These are phyloP conservation scores for Aspergillus sp. DNA, from an alignment of 2,329 filamentous ascomycete genomes.

Conservation along the genomic window DNA sequence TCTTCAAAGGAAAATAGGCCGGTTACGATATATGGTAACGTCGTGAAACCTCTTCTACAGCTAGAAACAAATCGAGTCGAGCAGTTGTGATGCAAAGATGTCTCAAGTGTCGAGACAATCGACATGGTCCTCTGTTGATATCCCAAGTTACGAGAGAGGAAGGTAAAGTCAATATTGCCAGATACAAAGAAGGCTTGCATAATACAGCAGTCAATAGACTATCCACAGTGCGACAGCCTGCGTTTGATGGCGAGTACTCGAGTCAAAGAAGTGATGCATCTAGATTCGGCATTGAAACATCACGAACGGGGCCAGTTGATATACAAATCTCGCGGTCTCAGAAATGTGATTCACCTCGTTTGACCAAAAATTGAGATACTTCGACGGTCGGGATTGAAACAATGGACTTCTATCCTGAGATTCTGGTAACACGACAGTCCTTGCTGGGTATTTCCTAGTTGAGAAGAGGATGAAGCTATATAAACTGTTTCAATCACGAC, in stretches of 20 bases:
- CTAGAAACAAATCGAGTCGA: no score
- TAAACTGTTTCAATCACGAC: not conserved
- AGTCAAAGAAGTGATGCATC: not conserved
- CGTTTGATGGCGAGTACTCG: not conserved
- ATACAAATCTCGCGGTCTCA: not conserved
- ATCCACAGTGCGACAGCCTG: not conserved
- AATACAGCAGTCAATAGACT: not conserved
- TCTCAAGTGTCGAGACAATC: no score
- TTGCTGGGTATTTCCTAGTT: not conserved
- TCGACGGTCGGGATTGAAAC: not conserved
- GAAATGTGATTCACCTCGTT: not conserved
- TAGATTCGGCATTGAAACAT: not conserved
- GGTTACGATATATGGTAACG: no score
- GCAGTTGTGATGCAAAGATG: no score
- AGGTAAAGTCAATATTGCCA: no score
- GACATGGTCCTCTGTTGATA: no score
- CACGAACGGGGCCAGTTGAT: not conserved
- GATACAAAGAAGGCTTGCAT: not conserved
- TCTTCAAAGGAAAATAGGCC: no score
- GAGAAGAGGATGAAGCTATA: not conserved
- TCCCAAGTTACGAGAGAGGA: not conserved
- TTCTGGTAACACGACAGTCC: not conserved
- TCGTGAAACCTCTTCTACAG: no score
- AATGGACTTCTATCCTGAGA: not conserved
- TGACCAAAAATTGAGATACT: not conserved